Evolutionary conservation across 495 filamentous ascomycete species (phyloP).

Genomic region (Tuber microsphaerosporum): DNA sequence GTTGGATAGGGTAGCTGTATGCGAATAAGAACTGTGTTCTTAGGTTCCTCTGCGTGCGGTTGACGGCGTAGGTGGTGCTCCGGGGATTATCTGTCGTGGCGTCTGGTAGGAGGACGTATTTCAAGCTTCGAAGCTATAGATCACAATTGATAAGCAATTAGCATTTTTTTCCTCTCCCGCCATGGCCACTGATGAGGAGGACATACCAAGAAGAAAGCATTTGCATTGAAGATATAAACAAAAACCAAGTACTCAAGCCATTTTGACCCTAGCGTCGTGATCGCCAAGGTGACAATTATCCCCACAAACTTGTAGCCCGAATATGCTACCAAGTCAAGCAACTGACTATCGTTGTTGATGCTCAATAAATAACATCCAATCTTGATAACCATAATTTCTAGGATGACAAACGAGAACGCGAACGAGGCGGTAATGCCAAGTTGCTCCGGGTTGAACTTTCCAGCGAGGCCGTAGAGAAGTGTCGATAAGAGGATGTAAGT

Average conservation of each 20-base stretch:
- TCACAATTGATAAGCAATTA: slow-evolving; percentile 4
- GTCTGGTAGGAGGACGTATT: slow-evolving; percentile 93
- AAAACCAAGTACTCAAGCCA: slow-evolving; percentile 89
- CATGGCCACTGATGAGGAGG: not conserved
- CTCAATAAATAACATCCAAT: slow-evolving; percentile 84
- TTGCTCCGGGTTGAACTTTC: slow-evolving; percentile 86
- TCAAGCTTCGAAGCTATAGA: slow-evolving; percentile 79
- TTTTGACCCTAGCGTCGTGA: slow-evolving; percentile 62
- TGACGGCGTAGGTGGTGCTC: slow-evolving; percentile 51
- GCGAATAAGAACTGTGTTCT: slow-evolving; percentile 91
- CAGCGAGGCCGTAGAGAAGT: slow-evolving; percentile 78
- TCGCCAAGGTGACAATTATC: slow-evolving; percentile 69
- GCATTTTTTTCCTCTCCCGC: not conserved
- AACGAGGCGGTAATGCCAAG: slow-evolving; percentile 81
- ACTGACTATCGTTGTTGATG: slow-evolving; percentile 75
- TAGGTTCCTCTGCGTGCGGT: slow-evolving; percentile 73
- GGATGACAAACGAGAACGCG: slow-evolving; percentile 68
- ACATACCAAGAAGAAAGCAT: slow-evolving; percentile 90
- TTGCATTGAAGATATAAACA: slow-evolving; percentile 82
- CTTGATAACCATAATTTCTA: slow-evolving; percentile 86
- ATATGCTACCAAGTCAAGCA: slow-evolving; percentile 90
- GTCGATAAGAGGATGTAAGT: slow-evolving; percentile 94
- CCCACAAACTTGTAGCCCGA: slow-evolving; percentile 98
- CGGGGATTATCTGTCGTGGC: slow-evolving; percentile 46
- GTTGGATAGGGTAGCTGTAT: slow-evolving; percentile 91